Evolutionary conservation across 2,329 filamentous ascomycete genomes (phyloP).

Genomic region (Chalaropsis thielavioides): DNA sequence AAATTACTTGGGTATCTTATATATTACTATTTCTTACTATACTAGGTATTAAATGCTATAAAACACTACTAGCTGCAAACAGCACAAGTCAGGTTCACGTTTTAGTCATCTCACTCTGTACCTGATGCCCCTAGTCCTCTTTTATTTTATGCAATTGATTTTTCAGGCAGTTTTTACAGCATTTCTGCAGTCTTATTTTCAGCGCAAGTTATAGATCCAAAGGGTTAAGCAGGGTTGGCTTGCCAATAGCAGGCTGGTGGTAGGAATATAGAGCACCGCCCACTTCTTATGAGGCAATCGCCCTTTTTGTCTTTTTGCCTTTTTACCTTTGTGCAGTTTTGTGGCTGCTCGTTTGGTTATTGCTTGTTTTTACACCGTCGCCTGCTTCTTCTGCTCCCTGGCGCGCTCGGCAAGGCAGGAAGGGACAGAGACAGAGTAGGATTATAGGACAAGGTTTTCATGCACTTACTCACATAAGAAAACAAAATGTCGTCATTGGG

Average conservation of each 20-base stretch:
- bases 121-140: not conserved
- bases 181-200: not conserved
- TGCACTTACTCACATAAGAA: not conserved
- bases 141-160: not conserved
- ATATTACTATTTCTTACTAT: not conserved
- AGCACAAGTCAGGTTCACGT: not conserved
- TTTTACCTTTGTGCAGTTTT: no score
- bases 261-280: not conserved
- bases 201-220: not conserved
- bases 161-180: not conserved
- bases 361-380: not conserved
- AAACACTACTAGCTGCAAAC: not conserved
- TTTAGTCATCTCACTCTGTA: not conserved
- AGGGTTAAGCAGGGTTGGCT: not conserved
- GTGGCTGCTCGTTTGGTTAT: no score
- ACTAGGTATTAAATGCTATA: not conserved
- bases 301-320: not conserved
- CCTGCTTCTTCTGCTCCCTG: not conserved
- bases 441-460: not conserved
- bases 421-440: not conserved
- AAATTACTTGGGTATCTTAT: no score
- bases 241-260: not conserved
- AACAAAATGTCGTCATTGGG: constrained; percentile 1
- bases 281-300: not conserved
- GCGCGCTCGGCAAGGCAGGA: not conserved